These are phyloP conservation scores for Heritiera littoralis DNA, from an alignment of 345 rosid species.

Conservation along the genomic window DNA sequence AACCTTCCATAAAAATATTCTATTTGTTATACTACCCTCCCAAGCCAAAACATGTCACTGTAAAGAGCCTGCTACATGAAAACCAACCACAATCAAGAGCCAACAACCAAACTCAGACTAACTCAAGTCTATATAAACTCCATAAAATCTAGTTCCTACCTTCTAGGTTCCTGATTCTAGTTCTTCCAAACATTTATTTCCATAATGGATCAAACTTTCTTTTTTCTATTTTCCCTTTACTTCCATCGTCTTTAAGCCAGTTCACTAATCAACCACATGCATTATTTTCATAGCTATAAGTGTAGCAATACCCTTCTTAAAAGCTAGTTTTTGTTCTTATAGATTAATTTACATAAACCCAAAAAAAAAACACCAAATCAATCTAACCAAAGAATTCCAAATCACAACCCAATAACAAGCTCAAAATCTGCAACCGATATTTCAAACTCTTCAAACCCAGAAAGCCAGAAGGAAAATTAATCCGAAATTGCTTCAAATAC, in stretches of 20 bases:
- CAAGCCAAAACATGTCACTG: neutral
- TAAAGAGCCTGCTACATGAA: neutral
- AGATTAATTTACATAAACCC: neutral
- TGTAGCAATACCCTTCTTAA: neutral
- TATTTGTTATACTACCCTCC: neutral
- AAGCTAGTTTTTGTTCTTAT: neutral
- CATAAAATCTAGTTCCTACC: neutral
- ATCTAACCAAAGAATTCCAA: neutral
- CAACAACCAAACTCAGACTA: neutral
- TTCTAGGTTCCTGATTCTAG: neutral
- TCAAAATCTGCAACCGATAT: neutral
- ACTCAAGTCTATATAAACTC: neutral
- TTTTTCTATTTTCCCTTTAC: neutral
- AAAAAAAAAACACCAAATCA: neutral
- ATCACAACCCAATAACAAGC: neutral
- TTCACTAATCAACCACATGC: neutral
- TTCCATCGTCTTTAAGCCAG: neutral
- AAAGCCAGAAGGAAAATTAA: neutral
- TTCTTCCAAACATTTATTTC: neutral
- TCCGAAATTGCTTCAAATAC: neutral
- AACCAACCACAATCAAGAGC: neutral
- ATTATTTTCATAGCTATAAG: neutral
- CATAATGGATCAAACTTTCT: neutral
- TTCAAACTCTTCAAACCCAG: neutral
- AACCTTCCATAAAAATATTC: neutral